These are phyloP conservation scores for Coemansia sp. DNA, from an alignment of 192 early-diverging fungal species.

Conservation along the genomic window DNA sequence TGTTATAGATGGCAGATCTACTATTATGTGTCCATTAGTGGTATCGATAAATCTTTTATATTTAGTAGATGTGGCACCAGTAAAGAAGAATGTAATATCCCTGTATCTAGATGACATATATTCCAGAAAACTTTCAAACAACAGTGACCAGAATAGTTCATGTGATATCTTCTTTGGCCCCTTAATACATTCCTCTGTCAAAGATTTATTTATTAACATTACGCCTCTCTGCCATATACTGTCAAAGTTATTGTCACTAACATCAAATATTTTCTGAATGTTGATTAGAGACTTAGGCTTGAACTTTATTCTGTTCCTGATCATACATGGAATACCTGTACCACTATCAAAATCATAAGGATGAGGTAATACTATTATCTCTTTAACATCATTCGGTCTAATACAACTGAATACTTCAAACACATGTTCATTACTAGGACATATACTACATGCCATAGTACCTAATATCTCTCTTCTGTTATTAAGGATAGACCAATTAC, in stretches of 20 bases:
- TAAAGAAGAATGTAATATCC: background rate
- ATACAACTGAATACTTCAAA: slow-evolving; percentile 1
- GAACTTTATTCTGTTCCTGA: background rate
- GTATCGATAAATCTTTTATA: too few species aligned
- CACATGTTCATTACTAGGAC: background rate
- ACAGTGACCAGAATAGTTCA: background rate
- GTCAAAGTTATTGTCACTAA: background rate
- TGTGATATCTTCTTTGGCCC: background rate
- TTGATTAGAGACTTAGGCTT: background rate
- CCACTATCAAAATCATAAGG: slow-evolving; percentile 1
- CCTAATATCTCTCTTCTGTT: background rate
- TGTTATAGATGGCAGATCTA: too few species aligned
- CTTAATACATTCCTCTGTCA: background rate
- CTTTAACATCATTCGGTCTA: background rate
- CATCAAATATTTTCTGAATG: background rate
- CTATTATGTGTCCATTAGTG: too few species aligned
- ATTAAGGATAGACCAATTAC: background rate
- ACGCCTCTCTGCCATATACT: background rate
- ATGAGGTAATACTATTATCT: background rate
- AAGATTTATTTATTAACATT: background rate
- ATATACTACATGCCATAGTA: too few species aligned
- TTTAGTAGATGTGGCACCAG: too few species aligned
- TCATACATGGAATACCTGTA: background rate
- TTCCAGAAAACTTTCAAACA: background rate
- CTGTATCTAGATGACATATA: background rate